Evolutionary conservation across 2,329 filamentous ascomycete genomes (phyloP).

Genomic region (Verticillium isaacii): DNA sequence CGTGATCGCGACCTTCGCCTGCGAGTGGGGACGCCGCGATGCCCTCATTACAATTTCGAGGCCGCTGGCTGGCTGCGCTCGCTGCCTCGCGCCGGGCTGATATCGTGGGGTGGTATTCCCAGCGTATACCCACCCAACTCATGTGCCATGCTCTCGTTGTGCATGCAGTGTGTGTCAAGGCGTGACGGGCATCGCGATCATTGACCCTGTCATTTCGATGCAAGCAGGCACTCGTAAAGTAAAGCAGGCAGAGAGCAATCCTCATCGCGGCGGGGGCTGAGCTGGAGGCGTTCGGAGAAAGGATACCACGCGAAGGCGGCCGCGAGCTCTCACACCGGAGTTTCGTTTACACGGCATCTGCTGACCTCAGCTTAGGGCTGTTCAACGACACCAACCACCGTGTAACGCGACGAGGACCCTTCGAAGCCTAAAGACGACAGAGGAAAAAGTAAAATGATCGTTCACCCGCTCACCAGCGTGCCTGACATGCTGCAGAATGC

Average conservation of each 20-base stretch:
- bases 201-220: neutral
- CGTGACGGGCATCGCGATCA: neutral
- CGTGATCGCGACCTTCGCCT: neutral
- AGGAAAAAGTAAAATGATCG: neutral
- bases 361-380: neutral
- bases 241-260: too few species aligned
- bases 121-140: neutral
- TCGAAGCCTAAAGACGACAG: neutral
- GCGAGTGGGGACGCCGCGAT: neutral
- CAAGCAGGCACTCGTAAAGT: neutral
- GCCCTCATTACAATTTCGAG: neutral
- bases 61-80: neutral
- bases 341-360: neutral
- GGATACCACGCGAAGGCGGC: neutral
- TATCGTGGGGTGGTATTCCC: neutral
- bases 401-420: neutral
- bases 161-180: neutral
- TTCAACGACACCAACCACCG: neutral
- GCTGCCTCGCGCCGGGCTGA: neutral
- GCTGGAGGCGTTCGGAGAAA: neutral
- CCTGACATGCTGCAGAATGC: neutral
- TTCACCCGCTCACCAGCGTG: neutral
- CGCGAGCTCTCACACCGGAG: neutral
- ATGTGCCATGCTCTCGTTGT: neutral
- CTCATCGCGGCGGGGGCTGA: neutral